Conservation (phyloP, 352 stramenopile species). For the Globisporangium irregulare region DNA sequence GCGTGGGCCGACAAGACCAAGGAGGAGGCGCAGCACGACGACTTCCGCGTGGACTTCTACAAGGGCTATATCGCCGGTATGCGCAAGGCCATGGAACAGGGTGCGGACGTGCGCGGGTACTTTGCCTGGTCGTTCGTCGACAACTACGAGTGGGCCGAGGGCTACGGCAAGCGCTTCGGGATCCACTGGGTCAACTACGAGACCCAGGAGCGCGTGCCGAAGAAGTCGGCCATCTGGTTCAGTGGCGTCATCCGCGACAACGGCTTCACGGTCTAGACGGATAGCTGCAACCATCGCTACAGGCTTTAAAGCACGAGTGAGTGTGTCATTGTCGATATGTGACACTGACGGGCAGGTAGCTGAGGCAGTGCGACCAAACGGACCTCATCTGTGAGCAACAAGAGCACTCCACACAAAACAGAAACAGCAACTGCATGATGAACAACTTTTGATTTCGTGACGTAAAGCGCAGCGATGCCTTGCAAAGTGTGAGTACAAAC, state of each 20-base stretch:
- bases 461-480: neutral
- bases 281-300: neutral
- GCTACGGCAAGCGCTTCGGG: slow-evolving; percentile 57
- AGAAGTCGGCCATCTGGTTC: slow-evolving; percentile 60
- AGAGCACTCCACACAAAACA: neutral
- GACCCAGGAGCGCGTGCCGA: slow-evolving; percentile 57
- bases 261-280: slow-evolving; percentile 20
- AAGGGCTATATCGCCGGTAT: slow-evolving; percentile 81
- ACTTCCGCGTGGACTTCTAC: slow-evolving; percentile 79
- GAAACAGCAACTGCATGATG: neutral
- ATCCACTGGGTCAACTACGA: slow-evolving; percentile 56
- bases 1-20: slow-evolving; percentile 63
- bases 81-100: slow-evolving; percentile 41
- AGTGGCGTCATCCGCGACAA: slow-evolving; percentile 47
- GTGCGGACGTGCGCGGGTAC: slow-evolving; percentile 75
- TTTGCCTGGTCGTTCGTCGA: slow-evolving; percentile 92
- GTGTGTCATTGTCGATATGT: neutral
- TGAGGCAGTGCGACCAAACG: neutral
- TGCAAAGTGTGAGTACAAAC: no score
- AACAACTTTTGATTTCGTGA: neutral
- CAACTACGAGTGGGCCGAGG: slow-evolving; percentile 91
- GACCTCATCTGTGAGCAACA: neutral
- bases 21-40: slow-evolving; percentile 69
- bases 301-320: neutral
- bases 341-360: neutral